Base-by-base conservation (phyloP, 78 protist genomes). In the Polysphondylium violaceum region DNA sequence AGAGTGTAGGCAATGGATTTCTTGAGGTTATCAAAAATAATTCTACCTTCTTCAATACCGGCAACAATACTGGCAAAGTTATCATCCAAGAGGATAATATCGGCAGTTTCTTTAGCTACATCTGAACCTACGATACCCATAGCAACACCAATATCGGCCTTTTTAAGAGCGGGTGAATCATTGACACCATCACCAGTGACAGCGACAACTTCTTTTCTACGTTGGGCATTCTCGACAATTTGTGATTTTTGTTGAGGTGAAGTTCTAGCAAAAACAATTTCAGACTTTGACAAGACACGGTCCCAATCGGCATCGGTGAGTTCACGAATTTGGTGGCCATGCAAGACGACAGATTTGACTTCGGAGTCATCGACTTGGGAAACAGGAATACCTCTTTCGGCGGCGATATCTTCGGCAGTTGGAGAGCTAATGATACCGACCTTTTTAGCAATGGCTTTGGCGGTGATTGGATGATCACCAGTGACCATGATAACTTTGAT, bases 391-490 rank as follows among this genome's bases (percentile, higher is more conserved):
- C 89, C 96, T 33, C 58, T 71, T 53, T 72, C 59, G 12, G 21
- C 78, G 0, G 95, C 94, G 63, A 88, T 69, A 29, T 88, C 94
- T 53, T 93, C 91, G 21, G 93, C 77, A 12, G 94, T 83, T 53
- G 83, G 88, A 12, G 92, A 71, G 1, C 83, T 55, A 17, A 90
- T 72, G 47, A 81, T 68, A 86, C 91, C 86, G 29, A 74, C 78
- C 64, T 92, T 53, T 51, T 63, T 31, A 9, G 98, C 98, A 75
- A 98, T 97, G 50, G 98, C 98, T 25, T 33, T 79, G 25, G 99
- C 99, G 6, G 99, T 98, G 76, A 61, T 72, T 19, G 99, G 97
- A 78, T 98, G 99, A 74, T 99, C 99, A 27, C 99, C 99, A 21
- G 99, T 99, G 23, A 98, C 99, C 99, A 99, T 99, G 74, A 94